Conservation (phyloP, 2,329 filamentous ascomycete genomes). For the Neospermospora avenae region DNA sequence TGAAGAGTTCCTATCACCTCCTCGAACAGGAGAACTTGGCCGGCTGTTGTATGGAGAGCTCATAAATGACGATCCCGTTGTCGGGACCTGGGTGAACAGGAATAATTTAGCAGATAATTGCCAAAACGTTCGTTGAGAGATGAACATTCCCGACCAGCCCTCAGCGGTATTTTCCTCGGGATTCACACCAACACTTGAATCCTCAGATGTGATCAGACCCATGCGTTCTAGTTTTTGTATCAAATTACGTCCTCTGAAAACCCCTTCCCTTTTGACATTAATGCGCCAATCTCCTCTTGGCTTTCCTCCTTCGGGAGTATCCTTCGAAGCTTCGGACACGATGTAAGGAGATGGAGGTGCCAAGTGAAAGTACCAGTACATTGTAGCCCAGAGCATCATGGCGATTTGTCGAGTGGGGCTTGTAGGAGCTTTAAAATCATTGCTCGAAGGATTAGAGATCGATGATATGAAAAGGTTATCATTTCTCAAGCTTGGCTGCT, state of each 20-base stretch:
- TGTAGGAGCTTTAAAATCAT: constrained; percentile 73
- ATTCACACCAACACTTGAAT: constrained; percentile 69
- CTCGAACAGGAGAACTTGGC: constrained; percentile 48
- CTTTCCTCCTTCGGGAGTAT: constrained; percentile 65
- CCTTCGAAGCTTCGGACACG: constrained; percentile 57
- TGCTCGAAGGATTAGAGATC: constrained; percentile 77
- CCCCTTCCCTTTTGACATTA: constrained; percentile 80
- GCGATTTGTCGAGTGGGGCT: constrained; percentile 88
- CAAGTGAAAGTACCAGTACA: constrained; percentile 98
- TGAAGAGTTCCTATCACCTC: constrained; percentile 35
- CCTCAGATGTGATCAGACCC: constrained; percentile 75
- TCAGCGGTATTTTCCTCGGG: constrained; percentile 58
- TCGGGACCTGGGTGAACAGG: constrained; percentile 75
- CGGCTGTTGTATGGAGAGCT: constrained; percentile 52
- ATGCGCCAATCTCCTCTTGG: constrained; percentile 86
- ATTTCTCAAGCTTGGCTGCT: constrained; percentile 67
- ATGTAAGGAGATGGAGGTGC: constrained; percentile 65
- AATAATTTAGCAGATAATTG: constrained; percentile 85
- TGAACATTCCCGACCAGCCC: constrained; percentile 78
- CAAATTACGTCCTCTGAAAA: constrained; percentile 76
- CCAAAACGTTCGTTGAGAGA: constrained; percentile 81
- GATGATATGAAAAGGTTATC: constrained; percentile 90
- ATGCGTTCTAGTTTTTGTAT: constrained; percentile 91
- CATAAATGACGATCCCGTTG: constrained; percentile 38
- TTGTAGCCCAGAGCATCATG: constrained; percentile 92